phyloP scores from a whole-genome alignment of 768 basidiomycete genomes.

The Clathrus columnatus region DNA sequence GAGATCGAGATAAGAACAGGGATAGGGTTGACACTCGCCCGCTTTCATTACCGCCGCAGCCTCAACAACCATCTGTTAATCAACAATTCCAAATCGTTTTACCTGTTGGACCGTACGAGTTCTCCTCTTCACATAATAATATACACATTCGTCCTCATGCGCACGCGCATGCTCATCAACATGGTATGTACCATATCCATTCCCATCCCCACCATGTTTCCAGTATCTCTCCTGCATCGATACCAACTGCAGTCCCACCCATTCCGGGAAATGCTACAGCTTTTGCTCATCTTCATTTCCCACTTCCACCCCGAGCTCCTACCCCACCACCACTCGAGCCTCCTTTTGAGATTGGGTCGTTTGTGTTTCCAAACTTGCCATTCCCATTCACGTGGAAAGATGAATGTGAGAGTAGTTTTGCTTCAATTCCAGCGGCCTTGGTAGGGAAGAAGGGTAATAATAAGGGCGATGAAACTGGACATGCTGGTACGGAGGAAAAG shows the following conservation, averaged over 20 bases:
- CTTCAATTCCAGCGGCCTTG: background rate
- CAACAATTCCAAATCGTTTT: background rate
- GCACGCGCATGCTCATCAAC: constrained; percentile 11
- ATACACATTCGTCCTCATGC: constrained; percentile 10
- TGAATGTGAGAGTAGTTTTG: background rate
- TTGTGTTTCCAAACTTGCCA: constrained; percentile 46
- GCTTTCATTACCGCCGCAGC: background rate
- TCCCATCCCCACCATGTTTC: background rate
- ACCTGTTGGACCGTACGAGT: background rate
- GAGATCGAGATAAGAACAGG: constrained; percentile 24
- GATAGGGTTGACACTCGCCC: background rate
- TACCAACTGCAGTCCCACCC: background rate
- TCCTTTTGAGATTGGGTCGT: constrained; percentile 41
- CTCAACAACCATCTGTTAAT: background rate
- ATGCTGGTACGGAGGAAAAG: background rate
- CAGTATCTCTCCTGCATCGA: background rate
- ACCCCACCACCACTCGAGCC: constrained; percentile 15
- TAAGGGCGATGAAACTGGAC: no score
- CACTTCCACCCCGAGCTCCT: background rate
- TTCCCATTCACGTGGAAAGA: constrained; percentile 37
- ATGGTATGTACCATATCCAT: background rate
- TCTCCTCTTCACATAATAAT: background rate
- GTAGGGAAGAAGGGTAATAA: background rate
- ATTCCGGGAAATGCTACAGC: background rate
- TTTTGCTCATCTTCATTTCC: background rate